Base-by-base conservation (phyloP, 108 stramenopile species). In the Fragilaria radians region DNA sequence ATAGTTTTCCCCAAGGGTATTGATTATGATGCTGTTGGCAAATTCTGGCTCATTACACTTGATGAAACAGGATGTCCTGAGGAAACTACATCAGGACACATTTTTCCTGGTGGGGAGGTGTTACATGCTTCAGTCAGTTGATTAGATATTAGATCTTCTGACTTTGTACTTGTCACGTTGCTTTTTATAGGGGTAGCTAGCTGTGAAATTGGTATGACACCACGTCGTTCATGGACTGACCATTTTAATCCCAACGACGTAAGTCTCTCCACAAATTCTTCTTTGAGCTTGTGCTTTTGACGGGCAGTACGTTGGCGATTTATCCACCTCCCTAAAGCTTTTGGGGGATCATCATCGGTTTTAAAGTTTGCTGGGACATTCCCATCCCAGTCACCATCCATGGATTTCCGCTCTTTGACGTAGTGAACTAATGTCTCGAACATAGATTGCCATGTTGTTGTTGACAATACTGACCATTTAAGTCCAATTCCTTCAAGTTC, bases 381-480 rank as follows among this genome's bases (percentile, higher is more conserved):
- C 22, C 91, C 91, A 65, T 92, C 91, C 91, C 91, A 92, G 36
- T 62, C 52, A 31, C 63, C 63, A 33, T 73, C 74, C 27, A 72
- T 66, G 17, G 61, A 68, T 36, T 78, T 61, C 49, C 66, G 64
- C 28, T 76, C 73, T 51, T 68, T 59, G 21, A 80, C 73, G 55
- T 87, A 92, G 25, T 78, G 62, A n/a, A 64, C 62, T 18, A 92
- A 79, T 42, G 79, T 68, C 18, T 89, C 85, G 56, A 63, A 92
- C 91, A 92, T 92, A 5, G 70, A 76, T 27, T 82, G 66, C 91
- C 91, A 92, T 19, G 91, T 77, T 32, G 82, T 77, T 30, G 81
- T 86, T n/a, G 79, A 74, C 54, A 92, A 54, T 68, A 92, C 88
- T 27, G 85, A 86, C 91, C 91, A 92, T 59, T 86, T 89, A 55